These are phyloP conservation scores for Kodamaea sp. DNA, from an alignment of 1,139 yeast species.

Conservation along the genomic window DNA sequence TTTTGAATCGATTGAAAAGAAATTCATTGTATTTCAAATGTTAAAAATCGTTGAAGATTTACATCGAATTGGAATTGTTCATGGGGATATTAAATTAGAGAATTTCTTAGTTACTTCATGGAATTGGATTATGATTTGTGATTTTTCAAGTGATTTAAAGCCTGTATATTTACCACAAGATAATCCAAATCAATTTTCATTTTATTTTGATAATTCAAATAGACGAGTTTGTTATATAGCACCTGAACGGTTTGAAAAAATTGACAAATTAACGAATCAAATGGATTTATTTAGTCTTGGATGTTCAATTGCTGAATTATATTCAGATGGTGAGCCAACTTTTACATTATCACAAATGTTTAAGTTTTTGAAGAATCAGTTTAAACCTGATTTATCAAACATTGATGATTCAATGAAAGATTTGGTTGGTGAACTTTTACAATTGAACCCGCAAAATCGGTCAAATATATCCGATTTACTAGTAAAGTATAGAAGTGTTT, in stretches of 20 bases:
- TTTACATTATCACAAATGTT: slow-evolving; percentile 85
- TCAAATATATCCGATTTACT: slow-evolving; percentile 54
- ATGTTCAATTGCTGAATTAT: slow-evolving; percentile 88
- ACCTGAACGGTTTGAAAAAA: slow-evolving; percentile 72
- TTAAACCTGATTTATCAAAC: slow-evolving; percentile 55
- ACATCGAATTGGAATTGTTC: slow-evolving; percentile 60
- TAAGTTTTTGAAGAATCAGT: slow-evolving; percentile 71
- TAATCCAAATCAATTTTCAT: slow-evolving; percentile 91
- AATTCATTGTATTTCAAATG: slow-evolving; percentile 81
- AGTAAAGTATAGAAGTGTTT: slow-evolving; percentile 40
- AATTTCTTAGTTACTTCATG: slow-evolving; percentile 83
- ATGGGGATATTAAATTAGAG: slow-evolving; percentile 91
- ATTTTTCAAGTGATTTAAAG: slow-evolving; percentile 73
- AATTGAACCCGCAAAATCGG: slow-evolving; percentile 59
- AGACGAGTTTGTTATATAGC: slow-evolving; percentile 88
- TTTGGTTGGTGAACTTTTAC: slow-evolving; percentile 60
- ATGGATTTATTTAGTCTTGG: slow-evolving; percentile 93
- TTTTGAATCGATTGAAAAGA: slow-evolving; percentile 73
- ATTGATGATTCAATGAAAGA: slow-evolving; percentile 53
- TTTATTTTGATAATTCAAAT: slow-evolving; percentile 86
- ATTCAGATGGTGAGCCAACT: slow-evolving; percentile 79
- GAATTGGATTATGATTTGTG: slow-evolving; percentile 82
- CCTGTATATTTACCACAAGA: slow-evolving; percentile 88
- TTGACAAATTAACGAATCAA: slow-evolving; percentile 46
- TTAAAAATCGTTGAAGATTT: slow-evolving; percentile 57